phyloP scores from a whole-genome alignment of 495 filamentous ascomycete species.

The Neurospora intermedia region DNA sequence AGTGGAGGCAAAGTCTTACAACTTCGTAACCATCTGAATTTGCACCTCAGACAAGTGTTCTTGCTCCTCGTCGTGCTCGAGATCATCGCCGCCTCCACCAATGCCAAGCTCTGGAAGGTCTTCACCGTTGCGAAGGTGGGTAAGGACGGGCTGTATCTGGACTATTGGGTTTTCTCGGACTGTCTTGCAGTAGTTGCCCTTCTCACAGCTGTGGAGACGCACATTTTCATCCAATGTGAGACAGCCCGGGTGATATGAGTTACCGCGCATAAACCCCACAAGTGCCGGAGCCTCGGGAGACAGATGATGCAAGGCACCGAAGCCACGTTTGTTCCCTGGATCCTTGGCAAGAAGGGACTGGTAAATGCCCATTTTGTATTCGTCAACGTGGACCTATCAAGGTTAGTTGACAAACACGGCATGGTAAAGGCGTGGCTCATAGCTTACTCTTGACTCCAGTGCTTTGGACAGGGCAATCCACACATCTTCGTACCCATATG shows the following conservation, averaged over 20 bases:
- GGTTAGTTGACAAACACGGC: constrained; percentile 4
- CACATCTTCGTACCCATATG: constrained; percentile 85
- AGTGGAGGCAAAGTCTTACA: constrained; percentile 23
- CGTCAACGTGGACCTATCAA: constrained; percentile 65
- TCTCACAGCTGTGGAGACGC: constrained; percentile 86
- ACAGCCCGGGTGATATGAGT: constrained; percentile 54
- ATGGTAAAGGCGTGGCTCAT: background rate
- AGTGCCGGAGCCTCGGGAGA: constrained; percentile 53
- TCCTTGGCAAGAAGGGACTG: constrained; percentile 43
- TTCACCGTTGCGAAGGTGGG: constrained; percentile 36
- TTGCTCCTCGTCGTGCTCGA: constrained; percentile 54
- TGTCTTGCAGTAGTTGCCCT: constrained; percentile 51
- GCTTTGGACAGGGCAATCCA: constrained; percentile 72
- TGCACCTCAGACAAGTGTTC: constrained; percentile 40
- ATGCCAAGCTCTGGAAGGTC: constrained; percentile 64
- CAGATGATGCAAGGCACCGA: constrained; percentile 27
- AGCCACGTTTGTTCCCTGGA: constrained; percentile 11
- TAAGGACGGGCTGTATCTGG: constrained; percentile 71
- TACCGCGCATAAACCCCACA: constrained; percentile 68
- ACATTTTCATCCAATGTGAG: constrained; percentile 52
- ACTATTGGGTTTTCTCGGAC: constrained; percentile 50
- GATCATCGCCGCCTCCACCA: constrained; percentile 69
- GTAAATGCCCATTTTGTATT: constrained; percentile 69
- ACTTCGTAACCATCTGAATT: constrained; percentile 35
- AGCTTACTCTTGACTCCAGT: constrained; percentile 49